Base-by-base conservation (phyloP, 202 grass and related monocot species). In the Hordeum pubiflorum region DNA sequence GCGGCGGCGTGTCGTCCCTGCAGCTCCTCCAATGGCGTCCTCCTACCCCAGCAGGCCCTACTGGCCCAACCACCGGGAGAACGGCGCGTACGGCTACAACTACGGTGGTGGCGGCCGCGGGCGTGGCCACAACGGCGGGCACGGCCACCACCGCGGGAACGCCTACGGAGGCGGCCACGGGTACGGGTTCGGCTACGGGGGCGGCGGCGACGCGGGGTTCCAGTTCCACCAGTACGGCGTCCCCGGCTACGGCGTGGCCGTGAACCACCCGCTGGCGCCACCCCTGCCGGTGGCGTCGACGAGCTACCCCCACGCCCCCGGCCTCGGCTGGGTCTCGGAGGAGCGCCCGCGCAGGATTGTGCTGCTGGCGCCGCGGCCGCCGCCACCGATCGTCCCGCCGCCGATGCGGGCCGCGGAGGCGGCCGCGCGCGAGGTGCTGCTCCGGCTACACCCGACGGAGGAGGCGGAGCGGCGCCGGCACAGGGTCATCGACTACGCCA, bases 401-500 rank as follows among this genome's bases (percentile, higher is more conserved):
- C 63, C 82, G 61, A 9, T 86, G 63, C 21, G 44, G 12, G 73
- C 38, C 6, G 92, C 90, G 17, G 92, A 91, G 84, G 75, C 27
- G 31, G 84, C 72, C 4, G 90, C 92, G 1, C 1, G 40, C 17
- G 84, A 91, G 84, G 89, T 98, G 80, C 3, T 93, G 9, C 44
- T 77, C 17, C 82, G 81, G 58, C 75, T 98, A 69, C 89, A 88
- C 57, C 96, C 96, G 11, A 95, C 92, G 21, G 33, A n/a, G 75
- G 86, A 84, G 80, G 91, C 96, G 39, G 84, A 98, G 74, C 41
- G 22, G 22, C 86, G 82, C 54, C 84, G 96, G 26, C 79, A 54
- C 41, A 69, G 46, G 74, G 81, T 98, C 67, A 84, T 95, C 55
- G 12, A 4, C 55, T 91, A 88, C 82, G 78, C 75, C 14, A 86